Evolutionary conservation across 345 rosid species (phyloP), one percentile per base, ranked within the genome.

Genomic region (Alliaria petiolata): DNA sequence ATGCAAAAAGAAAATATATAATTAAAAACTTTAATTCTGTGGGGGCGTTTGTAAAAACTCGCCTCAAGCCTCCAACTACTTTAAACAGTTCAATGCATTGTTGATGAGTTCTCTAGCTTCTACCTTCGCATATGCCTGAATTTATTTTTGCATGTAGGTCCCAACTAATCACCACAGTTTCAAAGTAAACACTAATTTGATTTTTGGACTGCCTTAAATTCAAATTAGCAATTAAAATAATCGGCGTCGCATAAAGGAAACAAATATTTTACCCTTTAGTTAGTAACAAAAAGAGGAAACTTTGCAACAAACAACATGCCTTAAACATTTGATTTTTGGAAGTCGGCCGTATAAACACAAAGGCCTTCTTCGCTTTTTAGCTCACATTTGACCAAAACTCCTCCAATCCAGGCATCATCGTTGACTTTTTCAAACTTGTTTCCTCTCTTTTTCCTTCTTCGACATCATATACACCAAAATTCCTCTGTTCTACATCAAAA

Each of bases 281-380:
- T 15, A 54, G 26, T 45, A 63, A 49, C 10, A 30, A n/a, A 26
- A 17, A 46, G 15, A 8, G 47, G 28, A 60, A 50, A 66, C 45
- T 25, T 65, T 19, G 25, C 26, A 15, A n/a, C n/a, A n/a, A n/a
- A n/a, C n/a, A n/a, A 52, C 70, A 75, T 68, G 74, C 36, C 69
- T 75, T 75, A 19, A 71, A 44, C 69, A 53, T 75, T 75, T 31
- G 61, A 40, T 14, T 66, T 15, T 22, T 3, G 11, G 4, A 65
- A 68, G 70, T 68, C 70, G 70, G 74, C 79, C 35, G 63, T 68
- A 68, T 75, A 67, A 75, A 75, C 73, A 74, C 78, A 67, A 59
- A 67, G 35, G 31, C 66, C 62, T 58, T 49, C 39, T 51, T 42
- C 34, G 5, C 9, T 43, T 12, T 36, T 62, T 35, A 68, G 65